phyloP scores from a whole-genome alignment of 2,329 filamentous ascomycete genomes.

The Madurella mycetomatis region DNA sequence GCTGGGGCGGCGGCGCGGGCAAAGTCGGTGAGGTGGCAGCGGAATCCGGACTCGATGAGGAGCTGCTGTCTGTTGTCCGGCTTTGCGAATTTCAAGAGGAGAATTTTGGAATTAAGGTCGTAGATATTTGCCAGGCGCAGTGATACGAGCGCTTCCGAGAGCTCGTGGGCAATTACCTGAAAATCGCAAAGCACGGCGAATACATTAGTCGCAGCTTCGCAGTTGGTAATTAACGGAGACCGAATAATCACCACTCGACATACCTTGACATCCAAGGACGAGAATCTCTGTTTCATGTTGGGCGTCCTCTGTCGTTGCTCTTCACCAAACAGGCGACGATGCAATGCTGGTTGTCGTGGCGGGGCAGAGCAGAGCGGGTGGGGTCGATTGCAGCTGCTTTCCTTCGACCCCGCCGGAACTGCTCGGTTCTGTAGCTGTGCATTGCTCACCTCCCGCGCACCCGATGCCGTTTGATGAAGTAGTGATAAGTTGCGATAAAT shows the following conservation, averaged over 20 bases:
- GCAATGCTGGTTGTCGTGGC: constrained; percentile 11
- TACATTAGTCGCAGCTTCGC: not conserved
- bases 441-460: not conserved
- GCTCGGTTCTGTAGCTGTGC: too few species aligned
- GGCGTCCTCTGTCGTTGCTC: not conserved
- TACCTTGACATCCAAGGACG: constrained; percentile 72
- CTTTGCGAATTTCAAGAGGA: constrained; percentile 91
- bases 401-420: not conserved
- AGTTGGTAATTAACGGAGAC: not conserved
- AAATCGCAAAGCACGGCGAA: not conserved
- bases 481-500: not conserved
- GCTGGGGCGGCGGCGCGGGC: constrained; percentile 77
- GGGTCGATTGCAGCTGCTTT: constrained; percentile 1
- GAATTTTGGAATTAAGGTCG: constrained; percentile 91
- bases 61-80: constrained; percentile 85
- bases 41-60: constrained; percentile 90
- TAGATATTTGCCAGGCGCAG: constrained; percentile 91
- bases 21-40: constrained; percentile 90
- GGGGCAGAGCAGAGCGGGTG: constrained; percentile 14
- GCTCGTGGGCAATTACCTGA: constrained; percentile 91
- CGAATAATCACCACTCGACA: not conserved
- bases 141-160: constrained; percentile 68
- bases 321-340: not conserved
- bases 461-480: not conserved
- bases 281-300: constrained; percentile 74